Percentiles rank a stretch among this genome's conserved stretches.
Evolutionary conservation across 164 flowering plant genomes (phyloP).

Genomic region (Dillenia turbinata): DNA sequence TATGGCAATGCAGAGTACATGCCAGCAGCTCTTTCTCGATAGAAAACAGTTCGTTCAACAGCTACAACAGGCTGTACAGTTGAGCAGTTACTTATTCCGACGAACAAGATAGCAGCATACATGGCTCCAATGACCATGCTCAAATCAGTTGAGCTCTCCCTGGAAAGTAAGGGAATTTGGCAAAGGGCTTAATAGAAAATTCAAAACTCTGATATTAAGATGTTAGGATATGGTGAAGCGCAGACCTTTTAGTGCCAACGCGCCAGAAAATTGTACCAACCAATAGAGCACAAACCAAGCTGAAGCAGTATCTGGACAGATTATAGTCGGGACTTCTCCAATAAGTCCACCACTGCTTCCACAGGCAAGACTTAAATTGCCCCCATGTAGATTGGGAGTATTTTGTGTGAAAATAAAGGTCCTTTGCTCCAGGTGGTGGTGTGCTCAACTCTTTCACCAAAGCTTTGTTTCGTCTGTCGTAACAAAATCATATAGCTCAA

Average conservation of each 20-base stretch:
- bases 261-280: conserved; percentile 85
- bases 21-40: conserved; percentile 89
- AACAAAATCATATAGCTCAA: not conserved
- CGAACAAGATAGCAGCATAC: conserved; percentile 70
- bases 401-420: conserved; percentile 56
- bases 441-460: conserved; percentile 58
- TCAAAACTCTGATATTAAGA: not conserved
- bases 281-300: conserved; percentile 61
- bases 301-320: conserved; percentile 71
- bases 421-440: conserved; percentile 59
- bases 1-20: conserved; percentile 94
- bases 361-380: conserved; percentile 67
- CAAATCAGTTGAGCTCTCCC: conserved; percentile 52
- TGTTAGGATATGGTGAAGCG: not conserved
- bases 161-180: conserved; percentile 18
- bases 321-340: conserved; percentile 98
- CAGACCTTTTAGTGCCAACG: conserved; percentile 61
- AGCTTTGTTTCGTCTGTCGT: conserved; percentile 63
- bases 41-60: conserved; percentile 84
- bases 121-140: conserved; percentile 73
- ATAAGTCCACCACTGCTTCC: conserved; percentile 71
- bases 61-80: conserved; percentile 84
- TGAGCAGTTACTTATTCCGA: conserved; percentile 72
- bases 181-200: conserved; percentile 1
- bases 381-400: conserved; percentile 57